These are phyloP conservation scores for Xylariaceae sp. DNA, from an alignment of 2,329 filamentous ascomycete genomes.

Conservation along the genomic window DNA sequence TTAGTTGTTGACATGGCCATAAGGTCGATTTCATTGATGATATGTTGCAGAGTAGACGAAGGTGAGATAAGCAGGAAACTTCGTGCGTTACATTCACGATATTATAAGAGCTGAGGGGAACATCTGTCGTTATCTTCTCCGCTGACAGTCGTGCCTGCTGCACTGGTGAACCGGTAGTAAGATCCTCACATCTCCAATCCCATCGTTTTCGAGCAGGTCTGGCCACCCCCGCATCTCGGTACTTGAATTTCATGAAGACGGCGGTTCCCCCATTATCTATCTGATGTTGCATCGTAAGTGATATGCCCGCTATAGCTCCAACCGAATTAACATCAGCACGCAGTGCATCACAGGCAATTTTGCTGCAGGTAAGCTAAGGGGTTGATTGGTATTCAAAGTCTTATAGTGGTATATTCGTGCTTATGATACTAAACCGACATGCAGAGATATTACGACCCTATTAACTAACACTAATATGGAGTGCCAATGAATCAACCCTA, in stretches of 20 bases:
- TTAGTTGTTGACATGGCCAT: slow-evolving; percentile 32
- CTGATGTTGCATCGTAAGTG: slow-evolving; percentile 3
- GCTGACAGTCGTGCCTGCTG: background rate
- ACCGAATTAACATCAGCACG: no score
- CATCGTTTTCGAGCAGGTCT: background rate
- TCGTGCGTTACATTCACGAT: background rate
- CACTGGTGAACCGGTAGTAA: slow-evolving; percentile 12
- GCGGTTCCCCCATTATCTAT: background rate
- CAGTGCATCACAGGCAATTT: background rate
- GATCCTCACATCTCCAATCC: slow-evolving; percentile 22
- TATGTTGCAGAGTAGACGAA: background rate
- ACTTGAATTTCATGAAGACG: slow-evolving; percentile 24
- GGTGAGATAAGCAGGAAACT: background rate
- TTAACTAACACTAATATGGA: no score
- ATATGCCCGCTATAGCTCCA: slow-evolving; percentile 3
- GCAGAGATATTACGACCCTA: no score
- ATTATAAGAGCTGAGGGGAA: background rate
- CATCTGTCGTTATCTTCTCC: slow-evolving; percentile 4
- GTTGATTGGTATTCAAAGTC: background rate
- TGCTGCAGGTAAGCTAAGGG: background rate
- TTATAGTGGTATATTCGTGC: no score
- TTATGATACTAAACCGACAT: no score
- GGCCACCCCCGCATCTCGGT: slow-evolving; percentile 39
- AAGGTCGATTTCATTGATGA: background rate
- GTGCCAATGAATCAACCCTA: no score